Evolutionary conservation across 177 flowering plant species (phyloP), one percentile per base, ranked within the genome.

Genomic region (Telopea speciosissima): DNA sequence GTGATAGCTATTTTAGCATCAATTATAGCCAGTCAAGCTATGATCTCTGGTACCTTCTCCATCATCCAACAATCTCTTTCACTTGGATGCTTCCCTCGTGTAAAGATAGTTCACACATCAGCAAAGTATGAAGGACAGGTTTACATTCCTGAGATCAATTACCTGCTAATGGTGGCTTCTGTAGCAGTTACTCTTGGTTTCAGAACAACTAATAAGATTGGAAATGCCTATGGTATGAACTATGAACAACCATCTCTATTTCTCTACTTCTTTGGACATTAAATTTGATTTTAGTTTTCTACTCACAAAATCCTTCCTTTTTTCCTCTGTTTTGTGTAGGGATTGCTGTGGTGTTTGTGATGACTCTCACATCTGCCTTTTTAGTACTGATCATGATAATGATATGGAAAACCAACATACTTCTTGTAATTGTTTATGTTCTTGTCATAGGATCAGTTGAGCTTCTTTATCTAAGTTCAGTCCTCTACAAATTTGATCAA

Each of bases 271-370:
- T 0, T 0, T 36, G 40, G 40, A 4, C 7, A 3, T 36, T 36
- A 36, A 36, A 36, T 36, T 5, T 36, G 40, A 36, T 5, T 28
- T 28, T 28, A 4, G 31, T 28, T 28, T 28, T n/a, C n/a, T n/a
- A n/a, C 31, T 12, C 3, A 49, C 17, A 49, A 0, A 12, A 49
- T 49, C 19, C 54, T 49, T 49, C n/a, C n/a, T n/a, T n/a, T n/a
- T 3, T 9, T 44, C 8, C 54, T 49, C 3, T 12, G 5, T 26
- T 14, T 5, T 26, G 19, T 68, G 71, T 78, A 85, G 86, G 88
- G 6, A 75, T 85, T 22, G 89, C 85, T 1, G 88, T 85, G 63
- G 85, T 85, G 24, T 78, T 78, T 67, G 87, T 80, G n/a, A 80
- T 76, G 83, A 61, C 81, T 16, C 75, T 84, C 66, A 83, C 86